A percentile compares a stretch with the other conserved stretches of the same genome.
phyloP scores from a whole-genome alignment of 148 eudicot genomes.

The Silene conica region DNA sequence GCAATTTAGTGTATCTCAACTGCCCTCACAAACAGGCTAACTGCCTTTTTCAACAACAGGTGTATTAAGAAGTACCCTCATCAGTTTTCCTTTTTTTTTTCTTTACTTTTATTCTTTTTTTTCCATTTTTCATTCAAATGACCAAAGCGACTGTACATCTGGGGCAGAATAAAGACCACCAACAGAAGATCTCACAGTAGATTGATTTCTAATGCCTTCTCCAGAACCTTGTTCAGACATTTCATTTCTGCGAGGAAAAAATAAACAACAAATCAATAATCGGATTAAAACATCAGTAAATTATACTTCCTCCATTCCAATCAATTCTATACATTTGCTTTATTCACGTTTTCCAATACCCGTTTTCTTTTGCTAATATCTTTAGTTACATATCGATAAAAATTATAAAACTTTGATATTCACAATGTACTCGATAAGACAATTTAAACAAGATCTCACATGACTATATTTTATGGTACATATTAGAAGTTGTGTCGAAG shows the following conservation, averaged over 20 bases:
- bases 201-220: slow-evolving; percentile 49
- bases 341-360: no score
- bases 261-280: neutral
- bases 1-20: slow-evolving; percentile 44
- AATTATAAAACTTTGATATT: no score
- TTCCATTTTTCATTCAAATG: slow-evolving; percentile 53
- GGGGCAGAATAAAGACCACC: slow-evolving; percentile 79
- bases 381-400: no score
- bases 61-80: slow-evolving; percentile 49
- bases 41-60: slow-evolving; percentile 54
- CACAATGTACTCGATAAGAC: no score
- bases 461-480: no score
- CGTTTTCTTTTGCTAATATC: no score
- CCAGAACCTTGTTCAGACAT: slow-evolving; percentile 43
- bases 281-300: no score
- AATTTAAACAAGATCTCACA: no score
- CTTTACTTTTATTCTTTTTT: slow-evolving; percentile 25
- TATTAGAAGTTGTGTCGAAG: no score
- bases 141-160: slow-evolving; percentile 95
- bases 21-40: slow-evolving; percentile 51
- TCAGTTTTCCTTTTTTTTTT: slow-evolving; percentile 13
- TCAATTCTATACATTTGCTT: no score
- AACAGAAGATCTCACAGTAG: slow-evolving; percentile 51
- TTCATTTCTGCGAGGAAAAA: slow-evolving; percentile 57
- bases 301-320: no score